Conservation (phyloP, 2,329 filamentous ascomycete species). For the Exophiala aquamarina region DNA sequence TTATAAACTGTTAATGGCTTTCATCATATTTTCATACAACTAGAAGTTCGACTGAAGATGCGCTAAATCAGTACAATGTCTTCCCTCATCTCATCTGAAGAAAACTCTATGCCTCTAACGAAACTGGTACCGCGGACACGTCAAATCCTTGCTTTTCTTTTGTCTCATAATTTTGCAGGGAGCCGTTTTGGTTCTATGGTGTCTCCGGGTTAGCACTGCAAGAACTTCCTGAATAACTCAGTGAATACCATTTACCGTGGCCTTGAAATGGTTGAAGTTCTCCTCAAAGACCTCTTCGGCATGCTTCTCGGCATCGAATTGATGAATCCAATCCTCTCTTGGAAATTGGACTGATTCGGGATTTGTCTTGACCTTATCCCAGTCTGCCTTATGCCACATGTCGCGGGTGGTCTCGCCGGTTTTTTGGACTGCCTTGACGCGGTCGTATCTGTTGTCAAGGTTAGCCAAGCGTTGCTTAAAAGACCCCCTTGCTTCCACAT, state of each 20-base stretch:
- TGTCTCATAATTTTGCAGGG: too few relatives aligned
- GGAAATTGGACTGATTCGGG: constrained; percentile 27
- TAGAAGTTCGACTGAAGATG: too few relatives aligned
- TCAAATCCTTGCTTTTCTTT: too few relatives aligned
- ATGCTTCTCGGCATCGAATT: constrained; percentile 51
- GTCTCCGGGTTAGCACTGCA: too few relatives aligned
- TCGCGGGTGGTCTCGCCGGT: constrained; percentile 29
- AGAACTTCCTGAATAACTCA: too few relatives aligned
- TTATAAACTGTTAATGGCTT: too few relatives aligned
- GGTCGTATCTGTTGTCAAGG: constrained; percentile 22
- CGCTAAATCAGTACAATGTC: too few relatives aligned
- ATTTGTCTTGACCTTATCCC: constrained; percentile 24
- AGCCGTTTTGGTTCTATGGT: too few relatives aligned
- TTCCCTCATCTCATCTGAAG: too few relatives aligned
- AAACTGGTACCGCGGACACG: too few relatives aligned
- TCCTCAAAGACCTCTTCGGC: constrained; percentile 42
- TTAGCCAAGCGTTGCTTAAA: not conserved
- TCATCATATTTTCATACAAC: too few relatives aligned
- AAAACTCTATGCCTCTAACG: too few relatives aligned
- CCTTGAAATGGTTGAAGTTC: constrained; percentile 13
- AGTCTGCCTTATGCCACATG: constrained; percentile 25
- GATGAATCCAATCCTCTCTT: constrained; percentile 50
- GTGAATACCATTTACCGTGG: constrained; percentile 5
- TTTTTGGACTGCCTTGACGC: constrained; percentile 26
- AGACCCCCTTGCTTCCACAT: not conserved